Conservation (phyloP, 257 asterid genomes). For the Thymus mandschuricus region DNA sequence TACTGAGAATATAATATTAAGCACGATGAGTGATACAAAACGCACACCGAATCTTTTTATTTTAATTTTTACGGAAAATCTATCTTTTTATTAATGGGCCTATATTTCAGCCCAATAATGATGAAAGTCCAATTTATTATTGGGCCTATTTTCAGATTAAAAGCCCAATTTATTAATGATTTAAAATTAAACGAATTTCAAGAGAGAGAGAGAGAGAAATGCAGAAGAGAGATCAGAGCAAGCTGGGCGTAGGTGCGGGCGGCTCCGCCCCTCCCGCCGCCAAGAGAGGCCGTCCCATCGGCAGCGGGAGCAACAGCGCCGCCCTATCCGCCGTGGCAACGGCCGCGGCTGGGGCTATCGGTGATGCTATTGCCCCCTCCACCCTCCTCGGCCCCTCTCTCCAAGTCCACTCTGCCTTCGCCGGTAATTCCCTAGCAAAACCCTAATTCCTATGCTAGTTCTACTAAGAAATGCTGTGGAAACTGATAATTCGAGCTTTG, state of each 20-base stretch:
- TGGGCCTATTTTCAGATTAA: neutral
- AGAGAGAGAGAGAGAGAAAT: constrained; percentile 37
- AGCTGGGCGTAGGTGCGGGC: constrained; percentile 65
- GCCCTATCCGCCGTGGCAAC: constrained; percentile 43
- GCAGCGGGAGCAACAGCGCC: constrained; percentile 61
- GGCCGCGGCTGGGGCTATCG: constrained; percentile 48
- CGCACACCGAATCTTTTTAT: too few species aligned
- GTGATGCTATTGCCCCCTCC: constrained; percentile 72
- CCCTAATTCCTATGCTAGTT: constrained; percentile 31
- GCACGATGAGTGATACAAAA: too few species aligned
- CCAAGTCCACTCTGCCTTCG: constrained; percentile 87
- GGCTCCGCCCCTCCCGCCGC: constrained; percentile 79
- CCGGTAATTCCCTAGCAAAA: constrained; percentile 57
- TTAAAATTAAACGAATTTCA: constrained; percentile 4
- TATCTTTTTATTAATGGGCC: too few species aligned
- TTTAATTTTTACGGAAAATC: too few species aligned
- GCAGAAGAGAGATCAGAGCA: constrained; percentile 89
- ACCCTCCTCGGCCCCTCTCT: constrained; percentile 91
- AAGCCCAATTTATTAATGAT: neutral
- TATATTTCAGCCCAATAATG: neutral
- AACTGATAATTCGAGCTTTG: constrained; percentile 8
- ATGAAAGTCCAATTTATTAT: neutral
- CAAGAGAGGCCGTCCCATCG: constrained; percentile 92
- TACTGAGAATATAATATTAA: too few species aligned
- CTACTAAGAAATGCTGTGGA: constrained; percentile 8